Base-by-base conservation (phyloP, 202 grass and related monocot species). In the Brachypodium distachyon region DNA sequence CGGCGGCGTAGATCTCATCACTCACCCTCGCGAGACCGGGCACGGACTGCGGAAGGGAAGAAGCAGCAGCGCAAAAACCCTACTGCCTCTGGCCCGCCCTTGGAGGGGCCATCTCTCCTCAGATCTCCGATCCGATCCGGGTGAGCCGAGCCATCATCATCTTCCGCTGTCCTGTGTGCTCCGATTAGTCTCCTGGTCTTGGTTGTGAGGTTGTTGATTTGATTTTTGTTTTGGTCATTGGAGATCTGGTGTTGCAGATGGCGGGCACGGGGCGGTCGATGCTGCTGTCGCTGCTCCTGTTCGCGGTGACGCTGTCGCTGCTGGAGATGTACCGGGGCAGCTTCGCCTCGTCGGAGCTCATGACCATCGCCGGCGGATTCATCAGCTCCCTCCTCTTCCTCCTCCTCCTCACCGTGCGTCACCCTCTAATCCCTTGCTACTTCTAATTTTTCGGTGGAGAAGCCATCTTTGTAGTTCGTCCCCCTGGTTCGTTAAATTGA, bases 311-410 rank as follows among this genome's bases (percentile, higher is more conserved):
- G 61, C 85, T 98, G 59, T 98, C 95, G 40, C 95, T 98, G 72
- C 85, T 98, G 31, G 91, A 98, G 77, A 86, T 98, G 87, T 95
- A 92, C 75, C 83, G 85, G 62, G 89, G 29, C 34, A 81, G 80
- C 77, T 95, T 94, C 62, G 91, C 89, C 19, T 83, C 91, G 37
- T 95, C 96, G 23, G 95, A 97, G 89, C 69, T 95, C 80, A 89
- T 90, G 82, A 95, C 95, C 42, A 98, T 95, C 67, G 85, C 73
- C 41, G 95, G 91, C 46, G 95, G 91, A 61, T 88, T 98, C 46
- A 55, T 98, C 82, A 88, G 89, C 85, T 83, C 95, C 37, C 48
- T 98, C 72, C 87, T 99, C 71, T 98, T 95, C 85, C 82, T 95
- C 31, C 68, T 95, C 10, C 67, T 95, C 2, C 85, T 95, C 79